Base-by-base conservation (phyloP, 495 filamentous ascomycete genomes). In the Coniosporium apollinis region DNA sequence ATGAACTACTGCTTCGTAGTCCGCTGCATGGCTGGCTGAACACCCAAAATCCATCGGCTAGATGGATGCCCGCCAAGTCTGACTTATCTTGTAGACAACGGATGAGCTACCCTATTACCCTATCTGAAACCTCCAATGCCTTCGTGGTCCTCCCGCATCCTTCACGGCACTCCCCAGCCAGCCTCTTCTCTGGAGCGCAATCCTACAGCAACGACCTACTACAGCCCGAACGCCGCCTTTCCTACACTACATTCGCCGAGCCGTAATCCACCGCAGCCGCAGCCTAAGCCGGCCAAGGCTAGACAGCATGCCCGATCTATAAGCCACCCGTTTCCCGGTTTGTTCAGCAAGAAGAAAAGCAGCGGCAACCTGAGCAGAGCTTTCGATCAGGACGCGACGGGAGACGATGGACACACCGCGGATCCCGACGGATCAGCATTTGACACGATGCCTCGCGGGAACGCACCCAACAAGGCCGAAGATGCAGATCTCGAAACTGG, bases 401-500 rank as follows among this genome's bases (percentile, higher is more conserved):
- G 42, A 10, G 40, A 42, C 19, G 44, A 50, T 22, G 44, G 38
- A 13, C 34, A 46, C 19, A 43, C 45, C 14, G 41, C 47, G 13
- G 43, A 41, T 4, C 33, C 45, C 20, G 36, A 38, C 16, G 43
- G 41, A 1, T 21, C 22, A n/a, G 4, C 13, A 6, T 16, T 30
- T 22, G 19, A 19, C 19, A 34, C 22, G 19, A 34, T 22, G 19
- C 14, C 19, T 10, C 19, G 17, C 25, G 8, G n/a, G 22, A 33
- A 10, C 11, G 14, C 17, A 9, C 10, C 17, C 9, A 37, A 36
- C 9, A 40, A 37, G 26, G 30, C 11, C 8, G 45, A 45, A 9
- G 48, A 52, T 17, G 51, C 59, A 30, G 67, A 70, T 37, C 58
- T 69, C 25, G 46, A 60, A 41, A 49, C 46, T 3, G 63, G 67